These are phyloP conservation scores for Vigna reflexopilosa DNA, from an alignment of 306 rosid genomes.

Conservation along the genomic window DNA sequence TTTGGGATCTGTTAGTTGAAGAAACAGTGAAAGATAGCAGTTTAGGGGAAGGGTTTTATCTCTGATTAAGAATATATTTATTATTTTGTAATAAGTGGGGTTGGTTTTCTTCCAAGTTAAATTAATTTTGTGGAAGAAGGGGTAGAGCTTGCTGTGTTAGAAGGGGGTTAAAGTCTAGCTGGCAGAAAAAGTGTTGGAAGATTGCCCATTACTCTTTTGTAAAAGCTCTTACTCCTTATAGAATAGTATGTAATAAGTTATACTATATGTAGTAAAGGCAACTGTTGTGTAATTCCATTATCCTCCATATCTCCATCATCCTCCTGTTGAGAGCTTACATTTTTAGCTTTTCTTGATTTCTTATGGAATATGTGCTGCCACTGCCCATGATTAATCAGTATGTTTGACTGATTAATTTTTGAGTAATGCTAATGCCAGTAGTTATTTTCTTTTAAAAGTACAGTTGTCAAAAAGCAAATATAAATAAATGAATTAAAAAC, in stretches of 20 bases:
- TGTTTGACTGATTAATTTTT: not conserved
- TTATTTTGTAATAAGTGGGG: constrained; percentile 57
- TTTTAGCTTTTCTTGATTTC: not conserved
- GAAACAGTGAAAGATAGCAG: constrained; percentile 45
- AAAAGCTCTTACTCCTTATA: constrained; percentile 25
- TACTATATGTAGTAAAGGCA: constrained; percentile 33
- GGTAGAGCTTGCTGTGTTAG: constrained; percentile 26
- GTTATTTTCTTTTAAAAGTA: not conserved
- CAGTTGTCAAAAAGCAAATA: not conserved
- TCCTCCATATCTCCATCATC: no score
- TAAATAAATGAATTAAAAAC: not conserved
- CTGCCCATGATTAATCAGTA: not conserved
- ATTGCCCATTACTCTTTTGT: constrained; percentile 37
- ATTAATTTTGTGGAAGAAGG: constrained; percentile 24
- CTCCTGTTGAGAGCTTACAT: not conserved
- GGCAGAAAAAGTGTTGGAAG: constrained; percentile 11
- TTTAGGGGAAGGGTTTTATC: constrained; percentile 28
- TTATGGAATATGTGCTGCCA: not conserved
- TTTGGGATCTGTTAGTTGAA: constrained; percentile 41
- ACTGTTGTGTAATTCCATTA: not conserved
- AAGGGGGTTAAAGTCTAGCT: constrained; percentile 19
- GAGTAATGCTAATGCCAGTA: not conserved
- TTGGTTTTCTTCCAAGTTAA: constrained; percentile 40
- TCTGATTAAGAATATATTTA: constrained; percentile 9
- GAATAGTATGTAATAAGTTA: constrained; percentile 40